Conservation (phyloP, 768 basidiomycete genomes). For the Lactarius trivialis region DNA sequence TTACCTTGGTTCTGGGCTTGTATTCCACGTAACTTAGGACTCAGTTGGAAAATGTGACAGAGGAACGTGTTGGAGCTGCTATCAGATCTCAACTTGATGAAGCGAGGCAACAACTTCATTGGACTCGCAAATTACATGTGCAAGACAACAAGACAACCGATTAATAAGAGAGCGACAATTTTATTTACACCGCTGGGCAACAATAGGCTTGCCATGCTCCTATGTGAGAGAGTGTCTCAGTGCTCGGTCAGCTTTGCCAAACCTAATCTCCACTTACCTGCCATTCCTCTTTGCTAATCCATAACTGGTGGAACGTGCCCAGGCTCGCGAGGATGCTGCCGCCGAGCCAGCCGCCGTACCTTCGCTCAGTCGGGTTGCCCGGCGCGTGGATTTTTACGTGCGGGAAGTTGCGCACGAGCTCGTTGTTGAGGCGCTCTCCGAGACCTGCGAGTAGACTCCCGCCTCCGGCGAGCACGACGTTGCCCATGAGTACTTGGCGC, state of each 20-base stretch:
- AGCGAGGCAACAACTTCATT: not conserved
- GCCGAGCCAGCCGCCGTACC: constrained; percentile 92
- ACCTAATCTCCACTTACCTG: constrained; percentile 45
- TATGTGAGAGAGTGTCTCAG: constrained; percentile 26
- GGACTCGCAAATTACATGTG: not conserved
- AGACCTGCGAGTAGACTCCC: constrained; percentile 84
- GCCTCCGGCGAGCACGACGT: constrained; percentile 95
- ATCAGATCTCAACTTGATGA: not conserved
- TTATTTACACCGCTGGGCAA: constrained; percentile 82
- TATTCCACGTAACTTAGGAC: constrained; percentile 9
- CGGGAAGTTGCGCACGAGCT: constrained; percentile 67
- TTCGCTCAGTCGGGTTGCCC: constrained; percentile 82
- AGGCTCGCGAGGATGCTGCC: constrained; percentile 91
- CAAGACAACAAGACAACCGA: not conserved
- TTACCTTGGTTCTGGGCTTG: constrained; percentile 11
- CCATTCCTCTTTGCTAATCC: constrained; percentile 94
- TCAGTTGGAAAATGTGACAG: constrained; percentile 18
- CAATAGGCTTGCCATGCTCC: constrained; percentile 81
- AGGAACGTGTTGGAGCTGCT: constrained; percentile 7
- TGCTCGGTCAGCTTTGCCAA: not conserved
- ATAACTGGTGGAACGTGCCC: constrained; percentile 96
- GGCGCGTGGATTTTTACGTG: constrained; percentile 92
- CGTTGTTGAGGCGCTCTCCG: constrained; percentile 71
- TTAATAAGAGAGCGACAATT: not conserved
- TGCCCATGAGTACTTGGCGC: constrained; percentile 82